These are phyloP conservation scores for Stereum hirsutum DNA, from an alignment of 1,284 basidiomycete genomes.

Conservation along the genomic window DNA sequence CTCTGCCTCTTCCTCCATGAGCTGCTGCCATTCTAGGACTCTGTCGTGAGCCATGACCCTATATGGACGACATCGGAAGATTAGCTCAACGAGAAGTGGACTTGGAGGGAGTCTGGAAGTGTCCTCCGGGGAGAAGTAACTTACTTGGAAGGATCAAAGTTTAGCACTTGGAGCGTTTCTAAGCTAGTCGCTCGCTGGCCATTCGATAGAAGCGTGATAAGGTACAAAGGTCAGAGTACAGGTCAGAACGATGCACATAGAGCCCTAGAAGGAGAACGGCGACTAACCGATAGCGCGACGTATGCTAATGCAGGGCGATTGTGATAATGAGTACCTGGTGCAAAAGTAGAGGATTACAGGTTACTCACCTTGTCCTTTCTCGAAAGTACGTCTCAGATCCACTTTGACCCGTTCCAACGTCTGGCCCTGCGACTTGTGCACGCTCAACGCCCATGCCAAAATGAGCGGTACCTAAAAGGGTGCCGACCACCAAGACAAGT, in stretches of 20 bases:
- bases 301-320: conserved; percentile 32
- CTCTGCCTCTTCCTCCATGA: conserved; percentile 5
- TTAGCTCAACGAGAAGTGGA: not conserved
- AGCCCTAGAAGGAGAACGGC: too few relatives aligned
- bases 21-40: conserved; percentile 13
- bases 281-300: conserved; percentile 59
- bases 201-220: too few relatives aligned
- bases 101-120: too few relatives aligned
- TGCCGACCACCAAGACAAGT: not conserved
- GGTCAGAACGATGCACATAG: too few relatives aligned
- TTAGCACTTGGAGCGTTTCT: conserved; percentile 51
- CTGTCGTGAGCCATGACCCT: conserved; percentile 22
- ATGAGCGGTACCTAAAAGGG: conserved; percentile 62
- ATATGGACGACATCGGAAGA: not conserved
- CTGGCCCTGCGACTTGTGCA: conserved; percentile 85
- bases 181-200: conserved; percentile 60
- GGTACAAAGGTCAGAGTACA: too few relatives aligned
- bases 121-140: conserved; percentile 8
- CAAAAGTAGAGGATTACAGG: not conserved
- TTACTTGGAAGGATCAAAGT: conserved; percentile 46
- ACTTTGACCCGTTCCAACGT: conserved; percentile 73
- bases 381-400: conserved; percentile 59
- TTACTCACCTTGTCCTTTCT: conserved; percentile 67
- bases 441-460: conserved; percentile 73
- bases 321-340: too few relatives aligned